A percentile compares a stretch with the other conserved stretches of the same genome.
These are phyloP conservation scores for Daphne laureola DNA, from an alignment of 441 rosid genomes.

Conservation along the genomic window DNA sequence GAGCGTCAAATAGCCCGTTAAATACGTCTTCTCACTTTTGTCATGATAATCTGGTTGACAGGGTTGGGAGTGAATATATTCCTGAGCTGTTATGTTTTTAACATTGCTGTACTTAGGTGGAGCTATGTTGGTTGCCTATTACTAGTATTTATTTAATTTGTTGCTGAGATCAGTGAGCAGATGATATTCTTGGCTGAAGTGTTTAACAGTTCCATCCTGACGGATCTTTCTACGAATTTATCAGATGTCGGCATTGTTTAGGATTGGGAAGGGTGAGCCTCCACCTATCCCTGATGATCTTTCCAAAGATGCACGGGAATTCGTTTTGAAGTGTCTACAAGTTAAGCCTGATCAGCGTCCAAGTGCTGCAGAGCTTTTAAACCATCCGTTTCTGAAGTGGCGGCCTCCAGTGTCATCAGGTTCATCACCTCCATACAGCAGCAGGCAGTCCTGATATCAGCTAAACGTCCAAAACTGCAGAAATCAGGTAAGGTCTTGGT, in stretches of 20 bases:
- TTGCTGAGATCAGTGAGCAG: too few species aligned
- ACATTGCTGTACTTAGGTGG: too few species aligned
- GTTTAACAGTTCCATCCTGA: too few species aligned
- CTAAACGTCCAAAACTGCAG: not conserved
- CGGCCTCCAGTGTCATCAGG: constrained; percentile 33
- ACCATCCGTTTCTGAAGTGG: constrained; percentile 62
- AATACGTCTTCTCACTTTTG: too few species aligned
- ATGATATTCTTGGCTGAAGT: too few species aligned
- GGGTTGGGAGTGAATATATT: too few species aligned
- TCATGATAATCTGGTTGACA: not conserved
- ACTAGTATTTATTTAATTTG: too few species aligned
- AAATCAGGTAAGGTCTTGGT: constrained; percentile 9
- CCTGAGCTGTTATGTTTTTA: too few species aligned
- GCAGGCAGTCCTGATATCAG: constrained; percentile 20
- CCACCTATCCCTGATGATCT: constrained; percentile 52
- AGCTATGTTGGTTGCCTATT: too few species aligned
- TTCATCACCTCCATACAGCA: constrained; percentile 40
- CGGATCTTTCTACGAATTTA: constrained; percentile 10
- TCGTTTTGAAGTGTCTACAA: constrained; percentile 48
- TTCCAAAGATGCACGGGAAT: constrained; percentile 53
- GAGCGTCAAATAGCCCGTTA: too few species aligned
- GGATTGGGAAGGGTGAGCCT: constrained; percentile 62
- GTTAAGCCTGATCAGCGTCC: constrained; percentile 60
- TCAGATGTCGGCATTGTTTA: constrained; percentile 61
- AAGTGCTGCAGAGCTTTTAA: constrained; percentile 56